Conservation (phyloP, 2,329 filamentous ascomycete species). For the Diplodia scrobiculata region DNA sequence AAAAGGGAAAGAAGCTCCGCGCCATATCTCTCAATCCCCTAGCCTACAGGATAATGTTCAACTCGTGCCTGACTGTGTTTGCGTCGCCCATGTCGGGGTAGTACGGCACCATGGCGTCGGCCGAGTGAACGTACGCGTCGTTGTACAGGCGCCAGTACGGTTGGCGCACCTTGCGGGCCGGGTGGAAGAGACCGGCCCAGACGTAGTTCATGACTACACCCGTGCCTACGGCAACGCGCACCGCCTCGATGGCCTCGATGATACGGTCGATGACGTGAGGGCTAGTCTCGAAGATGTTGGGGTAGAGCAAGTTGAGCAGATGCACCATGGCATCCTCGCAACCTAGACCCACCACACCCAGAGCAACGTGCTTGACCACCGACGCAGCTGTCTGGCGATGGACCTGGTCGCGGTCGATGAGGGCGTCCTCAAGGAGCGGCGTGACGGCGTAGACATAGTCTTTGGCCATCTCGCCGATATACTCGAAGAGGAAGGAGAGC, state of each 20-base stretch:
- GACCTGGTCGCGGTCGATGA: slow-evolving; percentile 97
- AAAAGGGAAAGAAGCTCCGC: not conserved
- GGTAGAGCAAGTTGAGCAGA: slow-evolving; percentile 91
- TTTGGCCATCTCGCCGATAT: slow-evolving; percentile 99
- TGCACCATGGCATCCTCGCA: slow-evolving; percentile 99
- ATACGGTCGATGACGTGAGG: slow-evolving; percentile 98
- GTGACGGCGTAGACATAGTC: slow-evolving; percentile 99
- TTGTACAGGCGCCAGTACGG: slow-evolving; percentile 98
- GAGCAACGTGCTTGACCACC: slow-evolving; percentile 95
- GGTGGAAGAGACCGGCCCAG: slow-evolving; percentile 96
- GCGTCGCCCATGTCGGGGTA: slow-evolving; percentile 87
- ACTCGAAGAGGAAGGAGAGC: slow-evolving; percentile 95
- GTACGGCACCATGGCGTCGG: slow-evolving; percentile 94
- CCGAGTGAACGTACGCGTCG: slow-evolving; percentile 88
- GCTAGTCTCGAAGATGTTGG: slow-evolving; percentile 95
- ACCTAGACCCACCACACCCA: slow-evolving; percentile 95
- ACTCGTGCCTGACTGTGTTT: slow-evolving; percentile 73
- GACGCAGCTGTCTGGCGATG: slow-evolving; percentile 95
- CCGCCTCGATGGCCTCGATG: slow-evolving; percentile 94
- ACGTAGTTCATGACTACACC: slow-evolving; percentile 97
- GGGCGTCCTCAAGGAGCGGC: slow-evolving; percentile 89
- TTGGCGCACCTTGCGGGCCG: slow-evolving; percentile 86
- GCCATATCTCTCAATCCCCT: not conserved
- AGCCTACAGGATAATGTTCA: slow-evolving; percentile 75
- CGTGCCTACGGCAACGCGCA: slow-evolving; percentile 88